A percentile compares a stretch with the other conserved stretches of the same genome.
Evolutionary conservation across 164 flowering plant genomes (phyloP).

Genomic region (Akebia trifoliata): DNA sequence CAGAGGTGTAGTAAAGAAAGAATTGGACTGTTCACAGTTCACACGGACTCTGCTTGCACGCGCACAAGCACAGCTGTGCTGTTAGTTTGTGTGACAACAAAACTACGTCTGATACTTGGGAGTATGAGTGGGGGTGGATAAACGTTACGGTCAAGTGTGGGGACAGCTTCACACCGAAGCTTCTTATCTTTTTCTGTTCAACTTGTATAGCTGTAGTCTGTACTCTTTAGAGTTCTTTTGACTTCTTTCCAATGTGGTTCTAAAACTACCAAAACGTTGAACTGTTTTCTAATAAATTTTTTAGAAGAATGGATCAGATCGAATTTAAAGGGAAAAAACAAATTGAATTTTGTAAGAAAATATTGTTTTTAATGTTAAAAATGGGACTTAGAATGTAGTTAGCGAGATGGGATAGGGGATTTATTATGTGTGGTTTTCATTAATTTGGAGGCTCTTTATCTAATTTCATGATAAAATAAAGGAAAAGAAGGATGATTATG

Average conservation of each 20-base stretch:
- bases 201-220: constrained; percentile 2
- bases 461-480: constrained; percentile 1
- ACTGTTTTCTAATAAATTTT: not conserved
- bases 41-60: constrained; percentile 16
- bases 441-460: not conserved
- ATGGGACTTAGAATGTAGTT: no score
- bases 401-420: no score
- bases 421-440: not conserved
- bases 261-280: not conserved
- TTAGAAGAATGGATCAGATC: no score
- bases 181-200: constrained; percentile 1
- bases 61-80: constrained; percentile 11
- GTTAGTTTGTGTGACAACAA: not conserved
- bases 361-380: no score
- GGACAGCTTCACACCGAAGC: constrained; percentile 9
- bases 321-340: no score
- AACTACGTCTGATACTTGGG: not conserved
- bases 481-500: not conserved
- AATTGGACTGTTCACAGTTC: not conserved
- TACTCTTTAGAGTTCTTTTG: constrained; percentile 1
- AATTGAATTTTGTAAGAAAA: no score
- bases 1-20: not conserved
- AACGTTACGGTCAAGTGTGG: constrained; percentile 5
- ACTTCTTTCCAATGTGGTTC: no score
- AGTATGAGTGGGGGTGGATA: not conserved